A percentile compares a stretch with the other conserved stretches of the same genome.
These are phyloP conservation scores for Leersia perrieri DNA, from an alignment of 176 grass and related monocot genomes.

Conservation along the genomic window DNA sequence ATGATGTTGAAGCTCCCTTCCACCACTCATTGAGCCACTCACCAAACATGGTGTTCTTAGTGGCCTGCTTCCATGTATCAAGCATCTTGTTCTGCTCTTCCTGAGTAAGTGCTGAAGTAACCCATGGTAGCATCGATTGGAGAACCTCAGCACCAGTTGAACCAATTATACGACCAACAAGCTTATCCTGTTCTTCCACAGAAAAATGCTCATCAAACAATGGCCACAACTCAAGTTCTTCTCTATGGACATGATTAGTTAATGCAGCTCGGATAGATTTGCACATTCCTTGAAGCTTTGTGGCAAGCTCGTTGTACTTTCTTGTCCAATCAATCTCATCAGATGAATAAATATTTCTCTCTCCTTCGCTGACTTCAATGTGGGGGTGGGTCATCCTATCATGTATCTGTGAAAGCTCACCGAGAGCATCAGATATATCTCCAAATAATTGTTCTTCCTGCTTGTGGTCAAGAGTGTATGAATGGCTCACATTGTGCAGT, in stretches of 20 bases:
- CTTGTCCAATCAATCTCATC: conserved; percentile 43
- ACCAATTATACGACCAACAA: conserved; percentile 97
- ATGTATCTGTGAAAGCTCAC: conserved; percentile 71
- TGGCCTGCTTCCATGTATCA: conserved; percentile 89
- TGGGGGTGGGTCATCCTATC: conserved; percentile 36
- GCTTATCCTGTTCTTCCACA: conserved; percentile 93
- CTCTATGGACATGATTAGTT: conserved; percentile 87
- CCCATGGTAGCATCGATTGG: conserved; percentile 98
- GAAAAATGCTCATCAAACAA: conserved; percentile 98
- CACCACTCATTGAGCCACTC: conserved; percentile 99
- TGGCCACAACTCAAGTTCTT: conserved; percentile 97
- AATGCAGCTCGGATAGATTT: conserved; percentile 87
- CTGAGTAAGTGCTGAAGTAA: conserved; percentile 83
- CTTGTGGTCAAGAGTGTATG: conserved; percentile 98
- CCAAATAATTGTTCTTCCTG: conserved; percentile 96
- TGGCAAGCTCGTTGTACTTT: conserved; percentile 87
- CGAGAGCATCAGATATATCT: conserved; percentile 79
- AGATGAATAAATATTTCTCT: conserved; percentile 16
- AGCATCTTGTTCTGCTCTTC: conserved; percentile 98
- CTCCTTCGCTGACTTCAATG: conserved; percentile 19
- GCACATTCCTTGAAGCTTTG: conserved; percentile 98
- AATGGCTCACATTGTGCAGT: conserved; percentile 97
- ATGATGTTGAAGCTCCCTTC: conserved; percentile 65
- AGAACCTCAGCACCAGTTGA: conserved; percentile 95
- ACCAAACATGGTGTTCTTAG: conserved; percentile 97